phyloP scores from a whole-genome alignment of 1,284 basidiomycete genomes.

The Moesziomyces aphidis region DNA sequence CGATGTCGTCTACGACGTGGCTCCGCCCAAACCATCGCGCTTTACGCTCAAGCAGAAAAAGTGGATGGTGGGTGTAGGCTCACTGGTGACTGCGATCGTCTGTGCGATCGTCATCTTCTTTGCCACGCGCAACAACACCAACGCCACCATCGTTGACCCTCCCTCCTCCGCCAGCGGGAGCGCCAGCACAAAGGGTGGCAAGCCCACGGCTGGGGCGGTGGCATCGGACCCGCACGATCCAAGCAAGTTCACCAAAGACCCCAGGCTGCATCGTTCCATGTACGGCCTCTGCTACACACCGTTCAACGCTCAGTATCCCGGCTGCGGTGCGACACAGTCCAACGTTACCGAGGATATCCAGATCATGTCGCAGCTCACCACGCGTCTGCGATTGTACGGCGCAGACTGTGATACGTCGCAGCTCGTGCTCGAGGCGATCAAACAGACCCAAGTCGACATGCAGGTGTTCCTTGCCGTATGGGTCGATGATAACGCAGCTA shows the following conservation, averaged over 20 bases:
- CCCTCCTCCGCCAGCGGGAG: neutral
- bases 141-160: constrained; percentile 21
- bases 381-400: constrained; percentile 63
- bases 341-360: constrained; percentile 71
- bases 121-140: constrained; percentile 31
- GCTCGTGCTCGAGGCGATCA: constrained; percentile 79
- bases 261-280: constrained; percentile 75
- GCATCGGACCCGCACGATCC: constrained; percentile 73
- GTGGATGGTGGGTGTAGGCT: constrained; percentile 21
- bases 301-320: constrained; percentile 62
- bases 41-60: constrained; percentile 34
- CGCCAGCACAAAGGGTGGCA: neutral
- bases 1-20: constrained; percentile 19
- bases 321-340: constrained; percentile 69
- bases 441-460: constrained; percentile 88
- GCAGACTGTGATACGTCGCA: constrained; percentile 73
- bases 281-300: constrained; percentile 68
- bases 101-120: constrained; percentile 46
- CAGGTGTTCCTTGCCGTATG: constrained; percentile 86
- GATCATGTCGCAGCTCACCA: constrained; percentile 69
- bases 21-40: constrained; percentile 15
- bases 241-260: constrained; percentile 76
- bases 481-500: constrained; percentile 75
- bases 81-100: constrained; percentile 26
- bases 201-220: constrained; percentile 27